These are phyloP conservation scores for Cryptococcus sp. DNA, from an alignment of 1,284 basidiomycete genomes.

Conservation along the genomic window DNA sequence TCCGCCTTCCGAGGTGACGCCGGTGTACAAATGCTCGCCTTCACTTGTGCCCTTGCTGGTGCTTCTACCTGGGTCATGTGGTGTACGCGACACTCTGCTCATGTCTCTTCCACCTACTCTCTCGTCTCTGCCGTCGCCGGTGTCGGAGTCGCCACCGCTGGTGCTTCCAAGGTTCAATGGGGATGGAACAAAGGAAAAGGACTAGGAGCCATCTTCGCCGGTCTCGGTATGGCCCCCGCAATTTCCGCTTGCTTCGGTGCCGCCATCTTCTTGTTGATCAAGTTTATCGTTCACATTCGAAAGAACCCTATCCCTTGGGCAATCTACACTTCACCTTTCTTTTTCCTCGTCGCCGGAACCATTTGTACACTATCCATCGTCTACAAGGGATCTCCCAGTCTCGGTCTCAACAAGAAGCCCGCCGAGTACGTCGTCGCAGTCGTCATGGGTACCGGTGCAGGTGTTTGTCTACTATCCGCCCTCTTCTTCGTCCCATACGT, in stretches of 20 bases:
- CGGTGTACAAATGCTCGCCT: constrained; percentile 51
- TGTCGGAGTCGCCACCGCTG: constrained; percentile 52
- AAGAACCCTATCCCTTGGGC: constrained; percentile 45
- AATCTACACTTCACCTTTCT: constrained; percentile 48
- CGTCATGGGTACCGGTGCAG: constrained; percentile 46
- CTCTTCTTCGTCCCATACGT: constrained; percentile 53
- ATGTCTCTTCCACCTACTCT: constrained; percentile 51
- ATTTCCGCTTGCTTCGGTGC: constrained; percentile 48
- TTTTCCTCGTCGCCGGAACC: constrained; percentile 48
- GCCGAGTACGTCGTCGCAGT: constrained; percentile 41
- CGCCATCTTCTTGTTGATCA: constrained; percentile 49
- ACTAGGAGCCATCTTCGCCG: constrained; percentile 50
- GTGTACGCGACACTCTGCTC: constrained; percentile 48
- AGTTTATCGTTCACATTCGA: constrained; percentile 46
- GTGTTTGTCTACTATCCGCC: constrained; percentile 41
- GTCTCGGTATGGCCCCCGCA: constrained; percentile 45
- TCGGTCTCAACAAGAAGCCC: constrained; percentile 46
- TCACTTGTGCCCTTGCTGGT: constrained; percentile 48
- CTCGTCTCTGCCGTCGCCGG: constrained; percentile 51
- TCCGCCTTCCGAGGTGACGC: constrained; percentile 49
- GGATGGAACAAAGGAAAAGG: constrained; percentile 53
- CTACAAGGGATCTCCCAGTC: constrained; percentile 50
- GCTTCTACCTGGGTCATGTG: constrained; percentile 50
- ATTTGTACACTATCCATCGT: constrained; percentile 46
- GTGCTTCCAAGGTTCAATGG: constrained; percentile 49